phyloP scores from a whole-genome alignment of 2,329 filamentous ascomycete genomes.

The Fusarium anguioides region DNA sequence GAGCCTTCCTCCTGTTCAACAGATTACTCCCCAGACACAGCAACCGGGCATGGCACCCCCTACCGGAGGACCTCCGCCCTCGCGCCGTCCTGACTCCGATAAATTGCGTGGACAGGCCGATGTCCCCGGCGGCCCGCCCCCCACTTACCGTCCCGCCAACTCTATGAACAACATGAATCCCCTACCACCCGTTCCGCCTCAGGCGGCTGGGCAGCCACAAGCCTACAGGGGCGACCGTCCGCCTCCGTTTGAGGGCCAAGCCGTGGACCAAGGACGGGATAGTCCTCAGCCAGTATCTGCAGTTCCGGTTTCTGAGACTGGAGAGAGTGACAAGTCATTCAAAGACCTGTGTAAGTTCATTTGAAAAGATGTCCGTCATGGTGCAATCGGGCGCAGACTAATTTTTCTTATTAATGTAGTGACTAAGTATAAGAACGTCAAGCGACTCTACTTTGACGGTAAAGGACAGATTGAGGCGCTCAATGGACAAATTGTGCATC shows the following conservation, averaged over 20 bases:
- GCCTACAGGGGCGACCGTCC: conserved; percentile 56
- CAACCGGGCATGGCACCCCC: conserved; percentile 61
- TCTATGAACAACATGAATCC: conserved; percentile 56
- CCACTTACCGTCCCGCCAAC: conserved; percentile 65
- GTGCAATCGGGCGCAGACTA: conserved; percentile 2
- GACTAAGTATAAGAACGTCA: conserved; percentile 97
- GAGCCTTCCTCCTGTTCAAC: conserved; percentile 46
- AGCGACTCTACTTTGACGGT: conserved; percentile 96
- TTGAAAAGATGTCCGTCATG: background rate
- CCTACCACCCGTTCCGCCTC: conserved; percentile 55
- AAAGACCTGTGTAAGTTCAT: conserved; percentile 65
- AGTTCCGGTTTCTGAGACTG: conserved; percentile 48
- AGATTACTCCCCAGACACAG: conserved; percentile 43
- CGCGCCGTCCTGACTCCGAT: conserved; percentile 63
- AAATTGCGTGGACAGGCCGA: conserved; percentile 59
- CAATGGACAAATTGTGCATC: conserved; percentile 86
- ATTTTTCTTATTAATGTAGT: conserved; percentile 64
- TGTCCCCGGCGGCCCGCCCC: conserved; percentile 59
- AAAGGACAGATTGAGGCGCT: conserved; percentile 92
- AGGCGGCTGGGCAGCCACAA: conserved; percentile 46
- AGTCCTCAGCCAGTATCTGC: conserved; percentile 64
- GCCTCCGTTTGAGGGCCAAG: conserved; percentile 58
- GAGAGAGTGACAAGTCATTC: conserved; percentile 65
- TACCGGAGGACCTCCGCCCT: conserved; percentile 55
- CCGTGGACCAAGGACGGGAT: conserved; percentile 62